phyloP scores from a whole-genome alignment of 140 eudicot genomes.

The Bidens hawaiensis region DNA sequence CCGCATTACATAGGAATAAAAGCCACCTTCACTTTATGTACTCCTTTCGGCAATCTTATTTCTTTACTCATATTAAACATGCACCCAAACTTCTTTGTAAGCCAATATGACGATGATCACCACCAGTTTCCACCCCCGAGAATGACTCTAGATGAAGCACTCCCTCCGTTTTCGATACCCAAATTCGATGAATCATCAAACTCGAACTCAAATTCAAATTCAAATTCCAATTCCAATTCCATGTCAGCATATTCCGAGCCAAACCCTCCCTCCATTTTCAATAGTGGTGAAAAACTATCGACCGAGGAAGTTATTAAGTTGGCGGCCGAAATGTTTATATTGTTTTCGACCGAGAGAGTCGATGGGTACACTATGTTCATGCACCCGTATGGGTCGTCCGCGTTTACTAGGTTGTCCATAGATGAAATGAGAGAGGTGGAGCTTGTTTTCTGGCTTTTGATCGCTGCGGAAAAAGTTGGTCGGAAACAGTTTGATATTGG shows the following conservation, averaged over 20 bases:
- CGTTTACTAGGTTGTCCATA: conserved; percentile 30
- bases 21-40: conserved; percentile 1
- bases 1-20: conserved; percentile 14
- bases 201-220: background rate
- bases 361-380: conserved; percentile 42
- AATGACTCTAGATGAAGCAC: background rate
- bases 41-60: too few species aligned
- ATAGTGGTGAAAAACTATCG: too few species aligned
- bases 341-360: conserved; percentile 34
- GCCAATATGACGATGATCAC: conserved; percentile 7
- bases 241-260: background rate
- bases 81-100: conserved; percentile 6
- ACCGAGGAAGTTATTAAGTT: conserved; percentile 46
- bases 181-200: background rate
- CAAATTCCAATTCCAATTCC: background rate
- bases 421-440: conserved; percentile 55
- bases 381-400: conserved; percentile 51
- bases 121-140: background rate
- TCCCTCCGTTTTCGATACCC: conserved; percentile 9
- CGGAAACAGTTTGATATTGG: conserved; percentile 42
- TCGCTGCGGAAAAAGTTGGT: conserved; percentile 53
- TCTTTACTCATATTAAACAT: too few species aligned
- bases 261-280: too few species aligned
- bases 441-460: conserved; percentile 46
- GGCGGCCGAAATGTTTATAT: conserved; percentile 61